Conservation (phyloP, 345 rosid genomes). For the Pugionium dolabratum region DNA sequence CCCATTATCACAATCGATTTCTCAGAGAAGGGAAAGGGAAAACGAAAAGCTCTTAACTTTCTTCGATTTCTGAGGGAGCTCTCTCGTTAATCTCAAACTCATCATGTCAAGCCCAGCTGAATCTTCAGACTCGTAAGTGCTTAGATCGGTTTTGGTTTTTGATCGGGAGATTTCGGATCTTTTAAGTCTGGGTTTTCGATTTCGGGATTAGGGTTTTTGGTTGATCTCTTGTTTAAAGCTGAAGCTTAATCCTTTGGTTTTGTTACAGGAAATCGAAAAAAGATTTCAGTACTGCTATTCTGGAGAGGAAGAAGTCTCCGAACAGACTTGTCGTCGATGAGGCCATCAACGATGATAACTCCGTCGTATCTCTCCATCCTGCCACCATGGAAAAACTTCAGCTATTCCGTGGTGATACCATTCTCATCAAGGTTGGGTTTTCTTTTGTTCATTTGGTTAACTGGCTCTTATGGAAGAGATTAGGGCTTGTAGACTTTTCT, state of each 20-base stretch:
- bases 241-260: constrained; percentile 4
- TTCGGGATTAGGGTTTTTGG: constrained; percentile 28
- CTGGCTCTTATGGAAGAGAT: constrained; percentile 12
- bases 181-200: constrained; percentile 20
- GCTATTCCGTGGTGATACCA: constrained; percentile 95
- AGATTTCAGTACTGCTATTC: constrained; percentile 91
- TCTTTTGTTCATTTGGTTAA: background rate
- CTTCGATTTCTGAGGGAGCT: constrained; percentile 21
- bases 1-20: constrained; percentile 39
- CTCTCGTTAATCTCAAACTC: constrained; percentile 20
- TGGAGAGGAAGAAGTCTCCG: constrained; percentile 90
- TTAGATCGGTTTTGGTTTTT: constrained; percentile 47
- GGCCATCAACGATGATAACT: constrained; percentile 35
- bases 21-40: background rate
- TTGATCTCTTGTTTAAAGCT: constrained; percentile 8
- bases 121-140: constrained; percentile 84
- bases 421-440: constrained; percentile 74
- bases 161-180: background rate
- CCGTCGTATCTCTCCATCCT: constrained; percentile 81
- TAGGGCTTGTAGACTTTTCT: constrained; percentile 20
- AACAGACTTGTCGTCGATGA: constrained; percentile 95
- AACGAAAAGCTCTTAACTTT: constrained; percentile 28
- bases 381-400: constrained; percentile 99
- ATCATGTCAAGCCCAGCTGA: constrained; percentile 77
- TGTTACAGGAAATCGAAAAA: constrained; percentile 70